Evolutionary conservation across 2,329 filamentous ascomycete species (phyloP), one percentile per base, ranked within the genome.

Genomic region (Cadophora sp.): DNA sequence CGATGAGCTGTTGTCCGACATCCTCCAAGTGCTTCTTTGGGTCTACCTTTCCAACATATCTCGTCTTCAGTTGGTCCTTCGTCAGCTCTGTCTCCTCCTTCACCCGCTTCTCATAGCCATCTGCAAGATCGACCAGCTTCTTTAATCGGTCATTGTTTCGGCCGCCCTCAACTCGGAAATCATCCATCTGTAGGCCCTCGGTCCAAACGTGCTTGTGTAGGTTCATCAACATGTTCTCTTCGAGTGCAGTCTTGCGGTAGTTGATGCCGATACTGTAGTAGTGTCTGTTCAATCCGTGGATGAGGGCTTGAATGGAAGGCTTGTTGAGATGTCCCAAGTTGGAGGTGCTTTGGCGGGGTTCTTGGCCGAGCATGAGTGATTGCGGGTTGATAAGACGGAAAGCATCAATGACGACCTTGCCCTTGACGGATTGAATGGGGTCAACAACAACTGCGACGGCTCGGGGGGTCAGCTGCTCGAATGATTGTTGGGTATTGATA

Each of bases 151-250:
- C 94, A 78, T 94, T 92, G 79, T 97, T 99, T 79, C 91, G 89
- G 71, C 89, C 84, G 65, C 90, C 93, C 78, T 98, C 95, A 66
- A 88, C 83, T 72, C 90, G 87, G 85, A 99, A 99, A 80, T 98
- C 94, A 68, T 95, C 92, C 94, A 99, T 98, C 79, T 97, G 89
- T 72, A 99, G 81, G 5, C 95, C 96, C 80, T 99, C 96, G 0
- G 96, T 99, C 96, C 96, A 99, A 53, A 97, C 94, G 74, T 98
- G 96, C 85, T 99, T 99, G 87, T 99, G 96, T 72, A 99, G 84
- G 79, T 99, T 99, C 96, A 99, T 99, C 76, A 99, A 82, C 96
- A 99, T 99, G 81, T 97, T 98, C 85, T 99, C 96, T 80, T 99
- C 96, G 60, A 99, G 84, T 0, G 93, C 95, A 0, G 95, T 97